phyloP scores from a whole-genome alignment of 345 rosid genomes.

The Syzygium jambos region DNA sequence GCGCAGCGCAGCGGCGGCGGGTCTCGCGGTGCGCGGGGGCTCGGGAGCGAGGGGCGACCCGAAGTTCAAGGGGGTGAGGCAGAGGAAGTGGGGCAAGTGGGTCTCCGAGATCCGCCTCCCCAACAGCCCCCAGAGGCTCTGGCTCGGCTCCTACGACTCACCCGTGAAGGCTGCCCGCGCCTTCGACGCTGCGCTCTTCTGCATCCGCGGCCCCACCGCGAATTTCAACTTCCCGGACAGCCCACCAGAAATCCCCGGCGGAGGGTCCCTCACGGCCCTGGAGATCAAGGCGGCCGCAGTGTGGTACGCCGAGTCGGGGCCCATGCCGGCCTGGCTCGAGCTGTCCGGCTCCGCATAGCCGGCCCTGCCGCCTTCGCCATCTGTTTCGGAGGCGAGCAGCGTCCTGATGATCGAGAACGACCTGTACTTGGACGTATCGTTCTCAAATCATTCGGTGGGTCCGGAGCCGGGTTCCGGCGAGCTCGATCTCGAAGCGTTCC shows the following conservation, averaged over 20 bases:
- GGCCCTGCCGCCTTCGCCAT: background rate
- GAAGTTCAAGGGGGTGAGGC: slow-evolving; percentile 13
- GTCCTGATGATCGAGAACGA: background rate
- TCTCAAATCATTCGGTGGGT: background rate
- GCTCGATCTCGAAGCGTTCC: background rate
- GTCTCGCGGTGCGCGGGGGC: background rate
- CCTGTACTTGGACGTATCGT: background rate
- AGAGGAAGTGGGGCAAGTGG: slow-evolving; percentile 18
- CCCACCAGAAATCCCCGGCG: background rate
- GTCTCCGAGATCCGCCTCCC: slow-evolving; percentile 15
- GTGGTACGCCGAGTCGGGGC: slow-evolving; percentile 4
- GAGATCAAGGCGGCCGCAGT: slow-evolving; percentile 8
- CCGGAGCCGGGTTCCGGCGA: background rate
- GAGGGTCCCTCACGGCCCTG: background rate
- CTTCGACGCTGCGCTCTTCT: slow-evolving; percentile 14
- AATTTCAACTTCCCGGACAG: slow-evolving; percentile 11
- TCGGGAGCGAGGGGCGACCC: background rate
- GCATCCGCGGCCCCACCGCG: slow-evolving; percentile 13
- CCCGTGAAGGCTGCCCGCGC: slow-evolving; percentile 18
- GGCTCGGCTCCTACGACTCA: slow-evolving; percentile 16
- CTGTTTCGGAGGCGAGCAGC: background rate
- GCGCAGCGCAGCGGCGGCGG: background rate
- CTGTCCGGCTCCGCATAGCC: background rate
- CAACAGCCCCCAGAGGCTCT: slow-evolving; percentile 6
- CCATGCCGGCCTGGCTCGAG: background rate